Evolutionary conservation across 768 basidiomycete genomes (phyloP).

Genomic region (Tricholoma saponaceum): DNA sequence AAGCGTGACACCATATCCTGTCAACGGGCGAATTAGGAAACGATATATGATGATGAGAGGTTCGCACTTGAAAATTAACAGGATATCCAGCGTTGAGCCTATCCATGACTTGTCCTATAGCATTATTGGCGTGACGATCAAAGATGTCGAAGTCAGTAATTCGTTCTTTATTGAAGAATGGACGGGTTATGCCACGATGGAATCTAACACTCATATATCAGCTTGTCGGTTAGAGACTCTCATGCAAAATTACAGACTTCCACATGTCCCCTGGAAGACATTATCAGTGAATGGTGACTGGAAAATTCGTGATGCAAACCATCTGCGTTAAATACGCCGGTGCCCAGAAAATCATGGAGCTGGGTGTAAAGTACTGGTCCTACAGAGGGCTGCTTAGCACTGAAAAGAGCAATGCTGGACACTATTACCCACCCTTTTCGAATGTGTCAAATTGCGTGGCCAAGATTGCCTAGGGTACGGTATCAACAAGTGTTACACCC

Average conservation of each 20-base stretch:
- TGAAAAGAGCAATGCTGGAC: not conserved
- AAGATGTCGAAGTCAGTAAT: constrained; percentile 64
- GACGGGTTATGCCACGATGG: constrained; percentile 65
- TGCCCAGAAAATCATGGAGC: not conserved
- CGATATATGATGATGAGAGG: not conserved
- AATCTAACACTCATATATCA: constrained; percentile 33
- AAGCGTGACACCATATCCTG: constrained; percentile 46
- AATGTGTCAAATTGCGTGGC: not conserved
- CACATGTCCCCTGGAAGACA: constrained; percentile 33
- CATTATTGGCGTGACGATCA: constrained; percentile 47
- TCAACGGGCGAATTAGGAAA: not conserved
- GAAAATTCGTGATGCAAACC: not conserved
- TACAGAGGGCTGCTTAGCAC: not conserved
- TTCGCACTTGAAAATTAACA: constrained; percentile 54
- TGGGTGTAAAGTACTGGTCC: not conserved
- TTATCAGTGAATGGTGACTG: not conserved
- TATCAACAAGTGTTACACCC: not conserved
- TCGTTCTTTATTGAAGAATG: constrained; percentile 62
- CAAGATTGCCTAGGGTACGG: not conserved
- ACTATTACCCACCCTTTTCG: not conserved
- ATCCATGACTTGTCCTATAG: constrained; percentile 38
- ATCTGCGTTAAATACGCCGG: not conserved
- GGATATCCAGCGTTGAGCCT: constrained; percentile 44
- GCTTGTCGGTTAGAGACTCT: not conserved
- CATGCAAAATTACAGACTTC: constrained; percentile 41